Conservation (phyloP, 192 early-diverging fungal genomes). For the Coemansia sp. region DNA sequence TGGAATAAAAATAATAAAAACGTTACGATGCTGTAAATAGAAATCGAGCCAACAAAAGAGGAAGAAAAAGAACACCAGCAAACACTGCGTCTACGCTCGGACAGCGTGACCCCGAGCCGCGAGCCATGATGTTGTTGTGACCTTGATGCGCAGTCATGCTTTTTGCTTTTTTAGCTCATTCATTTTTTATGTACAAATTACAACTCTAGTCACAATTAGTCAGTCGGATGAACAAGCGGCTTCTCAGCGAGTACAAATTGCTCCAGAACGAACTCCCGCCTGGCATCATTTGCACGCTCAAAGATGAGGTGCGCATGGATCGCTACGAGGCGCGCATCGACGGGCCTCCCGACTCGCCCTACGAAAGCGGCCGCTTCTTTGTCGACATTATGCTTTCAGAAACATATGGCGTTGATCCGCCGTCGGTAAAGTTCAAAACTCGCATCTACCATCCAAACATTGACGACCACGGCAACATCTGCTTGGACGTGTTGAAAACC, state of each 20-base stretch:
- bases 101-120: conserved; percentile 3
- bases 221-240: conserved; percentile 14
- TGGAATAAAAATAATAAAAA: not conserved
- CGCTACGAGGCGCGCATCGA: conserved; percentile 59
- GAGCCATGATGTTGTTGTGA: too few relatives aligned
- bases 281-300: conserved; percentile 62
- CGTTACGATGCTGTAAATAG: not conserved
- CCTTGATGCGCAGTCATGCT: too few relatives aligned
- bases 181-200: not conserved
- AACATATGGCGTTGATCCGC: conserved; percentile 72
- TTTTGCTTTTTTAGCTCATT: not conserved
- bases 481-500: conserved; percentile 66
- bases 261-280: conserved; percentile 55
- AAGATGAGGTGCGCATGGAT: conserved; percentile 55
- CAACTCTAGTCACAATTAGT: not conserved
- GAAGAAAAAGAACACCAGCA: not conserved
- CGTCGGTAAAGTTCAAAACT: conserved; percentile 66
- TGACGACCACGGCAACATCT: conserved; percentile 73
- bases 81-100: not conserved
- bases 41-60: too few relatives aligned
- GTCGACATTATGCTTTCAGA: conserved; percentile 53
- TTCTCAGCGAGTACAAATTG: conserved; percentile 31
- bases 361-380: conserved; percentile 60
- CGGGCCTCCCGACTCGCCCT: conserved; percentile 68
- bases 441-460: conserved; percentile 82